phyloP scores from a whole-genome alignment of 176 grass and related monocot species.

The Oryza brachyantha region DNA sequence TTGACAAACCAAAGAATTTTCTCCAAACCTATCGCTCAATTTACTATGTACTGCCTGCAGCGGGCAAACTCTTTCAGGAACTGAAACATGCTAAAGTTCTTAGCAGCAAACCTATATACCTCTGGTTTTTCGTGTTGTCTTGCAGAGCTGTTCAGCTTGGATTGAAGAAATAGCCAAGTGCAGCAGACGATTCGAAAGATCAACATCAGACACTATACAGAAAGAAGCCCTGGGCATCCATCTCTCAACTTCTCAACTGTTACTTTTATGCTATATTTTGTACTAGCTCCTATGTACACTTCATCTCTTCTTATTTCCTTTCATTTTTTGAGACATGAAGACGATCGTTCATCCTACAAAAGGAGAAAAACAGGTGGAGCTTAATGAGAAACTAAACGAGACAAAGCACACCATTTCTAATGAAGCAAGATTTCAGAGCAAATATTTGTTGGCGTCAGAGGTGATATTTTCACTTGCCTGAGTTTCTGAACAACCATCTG shows the following conservation, averaged over 20 bases:
- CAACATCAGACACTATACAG: background rate
- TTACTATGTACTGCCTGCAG: background rate
- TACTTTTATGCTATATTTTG: background rate
- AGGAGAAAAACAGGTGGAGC: background rate
- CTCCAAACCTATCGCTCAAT: background rate
- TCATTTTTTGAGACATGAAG: background rate
- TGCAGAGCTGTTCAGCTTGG: background rate
- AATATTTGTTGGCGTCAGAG: background rate
- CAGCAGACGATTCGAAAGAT: background rate
- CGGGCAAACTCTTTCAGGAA: background rate
- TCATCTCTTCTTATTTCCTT: background rate
- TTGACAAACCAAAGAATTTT: slow-evolving; percentile 2
- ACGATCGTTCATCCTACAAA: slow-evolving; percentile 5
- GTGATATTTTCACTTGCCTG: slow-evolving; percentile 28
- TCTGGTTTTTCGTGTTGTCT: background rate
- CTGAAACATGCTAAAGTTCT: background rate
- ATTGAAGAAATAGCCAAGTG: slow-evolving; percentile 17
- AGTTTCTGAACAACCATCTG: slow-evolving; percentile 17
- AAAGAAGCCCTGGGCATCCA: background rate
- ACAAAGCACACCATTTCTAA: background rate
- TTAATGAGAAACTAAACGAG: background rate
- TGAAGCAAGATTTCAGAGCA: background rate
- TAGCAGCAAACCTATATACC: background rate
- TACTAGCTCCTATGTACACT: background rate
- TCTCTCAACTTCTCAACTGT: background rate